phyloP scores from a whole-genome alignment of 257 asterid species.

The Solanum dulcamara region DNA sequence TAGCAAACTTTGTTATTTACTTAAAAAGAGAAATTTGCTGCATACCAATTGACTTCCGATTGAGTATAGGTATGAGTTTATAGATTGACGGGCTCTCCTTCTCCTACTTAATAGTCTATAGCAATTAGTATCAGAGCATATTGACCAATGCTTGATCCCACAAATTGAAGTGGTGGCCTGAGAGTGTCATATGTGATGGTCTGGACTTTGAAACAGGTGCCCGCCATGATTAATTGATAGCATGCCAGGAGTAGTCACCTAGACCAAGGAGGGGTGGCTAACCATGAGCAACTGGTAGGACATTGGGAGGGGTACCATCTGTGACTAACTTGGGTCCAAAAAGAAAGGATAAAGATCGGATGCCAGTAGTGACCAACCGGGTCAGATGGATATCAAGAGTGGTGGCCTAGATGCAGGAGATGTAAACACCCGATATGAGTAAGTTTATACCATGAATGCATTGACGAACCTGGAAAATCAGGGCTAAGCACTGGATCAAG shows the following conservation, averaged over 20 bases:
- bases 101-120: background rate
- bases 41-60: background rate
- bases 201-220: background rate
- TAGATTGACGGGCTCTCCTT: background rate
- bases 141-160: background rate
- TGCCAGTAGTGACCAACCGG: background rate
- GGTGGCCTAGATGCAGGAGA: background rate
- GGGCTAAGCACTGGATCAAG: slow-evolving; percentile 67
- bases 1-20: background rate
- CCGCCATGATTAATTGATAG: background rate
- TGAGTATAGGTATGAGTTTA: background rate
- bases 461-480: slow-evolving; percentile 43
- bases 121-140: background rate
- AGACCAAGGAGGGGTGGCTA: background rate
- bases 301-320: background rate
- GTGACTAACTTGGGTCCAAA: background rate
- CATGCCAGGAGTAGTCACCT: background rate
- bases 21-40: accelerated
- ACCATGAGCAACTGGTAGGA: background rate
- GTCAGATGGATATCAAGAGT: background rate
- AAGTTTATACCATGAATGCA: background rate
- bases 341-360: background rate
- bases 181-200: background rate
- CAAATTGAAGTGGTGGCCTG: background rate
- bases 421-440: background rate